Evolutionary conservation across 2,329 filamentous ascomycete genomes (phyloP), one percentile per base, ranked within the genome.

Genomic region (Proliferodiscus dingleyae): DNA sequence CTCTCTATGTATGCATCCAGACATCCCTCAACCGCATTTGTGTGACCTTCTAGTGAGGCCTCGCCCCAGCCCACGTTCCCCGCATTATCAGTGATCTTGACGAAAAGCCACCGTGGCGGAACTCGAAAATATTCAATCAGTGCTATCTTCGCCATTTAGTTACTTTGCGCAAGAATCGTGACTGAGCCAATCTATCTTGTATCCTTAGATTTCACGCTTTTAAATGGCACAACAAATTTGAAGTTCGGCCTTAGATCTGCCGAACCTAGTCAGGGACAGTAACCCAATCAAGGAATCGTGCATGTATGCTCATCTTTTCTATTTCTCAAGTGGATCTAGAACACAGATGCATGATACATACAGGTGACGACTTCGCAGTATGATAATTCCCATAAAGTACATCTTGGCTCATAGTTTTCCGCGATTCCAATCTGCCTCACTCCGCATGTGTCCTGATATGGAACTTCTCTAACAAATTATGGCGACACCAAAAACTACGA

Each of bases 91-190:
- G 77, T 81, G 51, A 89, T 76, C 63, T 89, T 89, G 54, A 89
- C 85, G 53, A 89, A 87, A 1, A 89, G 71, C 85, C 85, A 89
- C 32, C 85, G 72, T 11, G 85, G 85, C 37, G 82, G 81, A 7
- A 89, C 80, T 15, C 85, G 77, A 61, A 88, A 89, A 60, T 88
- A 87, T 56, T 87, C 83, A 34, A 89, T 80, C 21, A 60, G 72
- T 50, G 74, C 71, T 58, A 87, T 86, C 52, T 78, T 81, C 1
- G 72, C 73, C 81, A 85, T 85, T 23, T 42, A 53, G 51, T 16
- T 18, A 15, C 10, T 10, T 10, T 34, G 16, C 16, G 16, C 16
- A 2, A 18, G 16, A 34, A 34, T 34, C 2, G 16, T 10, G 19
- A 4, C 6, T 34, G n/a, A 16, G 5, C 5, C 19, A 4, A 8